These are phyloP conservation scores for Astragalus glycyphyllos DNA, from an alignment of 306 rosid species.

Conservation along the genomic window DNA sequence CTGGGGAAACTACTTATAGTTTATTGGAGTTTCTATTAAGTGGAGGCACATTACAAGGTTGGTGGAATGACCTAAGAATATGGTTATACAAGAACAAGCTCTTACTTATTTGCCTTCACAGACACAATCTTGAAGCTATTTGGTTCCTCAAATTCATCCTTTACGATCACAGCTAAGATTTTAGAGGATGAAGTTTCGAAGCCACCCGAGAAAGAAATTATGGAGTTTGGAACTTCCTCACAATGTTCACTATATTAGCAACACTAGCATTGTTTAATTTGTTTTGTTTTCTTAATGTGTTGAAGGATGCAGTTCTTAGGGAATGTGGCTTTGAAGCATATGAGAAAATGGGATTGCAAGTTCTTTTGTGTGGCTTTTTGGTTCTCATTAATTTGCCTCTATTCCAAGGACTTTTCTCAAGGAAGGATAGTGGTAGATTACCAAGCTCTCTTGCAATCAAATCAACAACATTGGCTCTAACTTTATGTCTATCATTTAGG, in stretches of 20 bases:
- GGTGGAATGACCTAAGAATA: constrained; percentile 88
- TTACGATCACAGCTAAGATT: constrained; percentile 72
- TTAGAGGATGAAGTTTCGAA: constrained; percentile 60
- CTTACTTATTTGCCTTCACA: constrained; percentile 65
- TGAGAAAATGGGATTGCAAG: constrained; percentile 60
- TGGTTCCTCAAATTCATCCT: constrained; percentile 56
- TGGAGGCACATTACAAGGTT: constrained; percentile 75
- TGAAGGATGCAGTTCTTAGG: constrained; percentile 42
- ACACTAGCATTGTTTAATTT: constrained; percentile 69
- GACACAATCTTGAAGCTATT: constrained; percentile 58
- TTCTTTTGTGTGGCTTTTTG: constrained; percentile 61
- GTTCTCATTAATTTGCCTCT: constrained; percentile 71
- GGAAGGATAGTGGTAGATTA: constrained; percentile 76
- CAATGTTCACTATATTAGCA: constrained; percentile 64
- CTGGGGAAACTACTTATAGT: constrained; percentile 50
- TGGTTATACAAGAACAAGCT: constrained; percentile 80
- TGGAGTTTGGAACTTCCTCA: constrained; percentile 87
- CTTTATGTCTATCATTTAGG: constrained; percentile 11
- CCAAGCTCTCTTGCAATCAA: constrained; percentile 59
- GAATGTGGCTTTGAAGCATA: constrained; percentile 38
- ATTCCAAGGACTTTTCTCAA: constrained; percentile 69
- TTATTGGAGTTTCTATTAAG: constrained; percentile 61
- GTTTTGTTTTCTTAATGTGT: constrained; percentile 58
- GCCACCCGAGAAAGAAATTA: constrained; percentile 66
- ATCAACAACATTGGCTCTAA: constrained; percentile 49